phyloP scores from a whole-genome alignment of 495 filamentous ascomycete species.

The Podospora didyma region DNA sequence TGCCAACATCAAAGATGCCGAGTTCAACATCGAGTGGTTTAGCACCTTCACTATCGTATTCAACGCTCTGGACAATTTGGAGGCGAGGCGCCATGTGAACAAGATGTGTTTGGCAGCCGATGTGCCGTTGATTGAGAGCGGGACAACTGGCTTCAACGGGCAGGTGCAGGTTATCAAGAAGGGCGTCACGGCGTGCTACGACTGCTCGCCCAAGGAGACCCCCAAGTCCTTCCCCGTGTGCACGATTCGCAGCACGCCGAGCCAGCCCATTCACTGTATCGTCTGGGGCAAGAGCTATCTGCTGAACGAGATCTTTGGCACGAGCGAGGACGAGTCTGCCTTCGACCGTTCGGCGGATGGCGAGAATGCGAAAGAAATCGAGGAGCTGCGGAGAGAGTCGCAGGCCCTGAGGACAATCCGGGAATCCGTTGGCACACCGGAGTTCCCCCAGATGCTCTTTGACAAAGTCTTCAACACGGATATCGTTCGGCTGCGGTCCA shows the following conservation, averaged over 20 bases:
- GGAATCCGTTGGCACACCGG: slow-evolving; percentile 71
- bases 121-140: slow-evolving; percentile 91
- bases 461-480: slow-evolving; percentile 89
- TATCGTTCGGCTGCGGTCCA: slow-evolving; percentile 74
- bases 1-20: slow-evolving; percentile 90
- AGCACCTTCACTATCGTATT: slow-evolving; percentile 79
- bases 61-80: slow-evolving; percentile 95
- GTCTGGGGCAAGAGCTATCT: slow-evolving; percentile 99
- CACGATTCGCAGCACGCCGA: slow-evolving; percentile 92
- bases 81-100: slow-evolving; percentile 92
- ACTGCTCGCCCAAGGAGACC: slow-evolving; percentile 82
- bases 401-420: slow-evolving; percentile 78
- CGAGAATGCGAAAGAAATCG: slow-evolving; percentile 87
- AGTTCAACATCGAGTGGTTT: slow-evolving; percentile 92
- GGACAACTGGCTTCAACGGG: slow-evolving; percentile 96
- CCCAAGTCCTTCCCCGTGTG: slow-evolving; percentile 93
- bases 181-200: slow-evolving; percentile 94
- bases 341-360: slow-evolving; percentile 74
- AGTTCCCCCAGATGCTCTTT: slow-evolving; percentile 81
- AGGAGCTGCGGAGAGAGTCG: slow-evolving; percentile 76
- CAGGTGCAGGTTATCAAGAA: slow-evolving; percentile 96
- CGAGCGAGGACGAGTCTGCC: slow-evolving; percentile 76
- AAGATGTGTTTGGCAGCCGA: slow-evolving; percentile 92
- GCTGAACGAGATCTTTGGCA: slow-evolving; percentile 88
- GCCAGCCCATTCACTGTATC: slow-evolving; percentile 96